Conservation (phyloP, 768 basidiomycete species). For the Trametes gibbosa region DNA sequence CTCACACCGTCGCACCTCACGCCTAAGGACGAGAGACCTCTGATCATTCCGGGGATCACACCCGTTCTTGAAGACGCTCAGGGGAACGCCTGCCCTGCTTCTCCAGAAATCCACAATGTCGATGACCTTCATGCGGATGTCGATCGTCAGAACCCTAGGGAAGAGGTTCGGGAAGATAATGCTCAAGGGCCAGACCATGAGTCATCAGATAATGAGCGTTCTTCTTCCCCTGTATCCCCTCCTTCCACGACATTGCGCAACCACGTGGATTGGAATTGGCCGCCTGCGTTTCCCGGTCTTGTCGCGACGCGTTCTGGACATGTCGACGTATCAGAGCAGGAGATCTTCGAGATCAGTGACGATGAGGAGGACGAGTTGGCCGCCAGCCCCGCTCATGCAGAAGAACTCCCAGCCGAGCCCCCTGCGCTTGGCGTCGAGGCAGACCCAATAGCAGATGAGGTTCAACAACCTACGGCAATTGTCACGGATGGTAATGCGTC, state of each 20-base stretch:
- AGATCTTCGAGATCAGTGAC: slow-evolving; percentile 27
- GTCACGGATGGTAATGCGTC: background rate
- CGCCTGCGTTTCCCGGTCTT: slow-evolving; percentile 33
- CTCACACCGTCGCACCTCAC: slow-evolving; percentile 27
- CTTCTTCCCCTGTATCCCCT: slow-evolving; percentile 8
- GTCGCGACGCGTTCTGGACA: slow-evolving; percentile 22
- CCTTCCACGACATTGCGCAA: slow-evolving; percentile 10
- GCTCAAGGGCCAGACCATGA: background rate
- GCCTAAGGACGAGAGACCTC: slow-evolving; percentile 15
- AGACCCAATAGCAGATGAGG: background rate
- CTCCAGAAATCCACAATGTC: background rate
- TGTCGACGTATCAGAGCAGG: slow-evolving; percentile 6
- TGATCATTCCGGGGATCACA: slow-evolving; percentile 20
- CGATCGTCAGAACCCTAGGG: background rate
- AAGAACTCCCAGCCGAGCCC: background rate
- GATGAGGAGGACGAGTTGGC: slow-evolving; percentile 22
- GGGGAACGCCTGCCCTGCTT: background rate
- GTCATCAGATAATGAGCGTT: background rate
- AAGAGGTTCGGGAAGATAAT: background rate
- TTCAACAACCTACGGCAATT: background rate
- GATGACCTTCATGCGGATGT: slow-evolving; percentile 1
- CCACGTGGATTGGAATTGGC: slow-evolving; percentile 37
- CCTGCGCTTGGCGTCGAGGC: background rate
- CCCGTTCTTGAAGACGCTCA: background rate
- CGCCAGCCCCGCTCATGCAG: too few relatives aligned